A percentile compares a stretch with the other conserved stretches of the same genome.
These are phyloP conservation scores for Cladosporium sp. DNA, from an alignment of 2,329 filamentous ascomycete genomes.

Conservation along the genomic window DNA sequence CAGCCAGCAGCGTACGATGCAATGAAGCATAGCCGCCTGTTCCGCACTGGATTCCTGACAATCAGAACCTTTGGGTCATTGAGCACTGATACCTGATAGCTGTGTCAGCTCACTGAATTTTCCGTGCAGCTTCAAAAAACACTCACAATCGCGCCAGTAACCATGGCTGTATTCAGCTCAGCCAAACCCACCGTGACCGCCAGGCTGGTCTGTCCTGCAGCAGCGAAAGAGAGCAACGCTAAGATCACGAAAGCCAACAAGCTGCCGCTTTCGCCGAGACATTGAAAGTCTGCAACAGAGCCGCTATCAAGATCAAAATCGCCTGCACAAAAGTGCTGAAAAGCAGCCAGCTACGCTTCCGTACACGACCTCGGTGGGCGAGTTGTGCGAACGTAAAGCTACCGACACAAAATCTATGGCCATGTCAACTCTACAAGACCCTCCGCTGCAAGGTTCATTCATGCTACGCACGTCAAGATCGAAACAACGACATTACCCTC, in stretches of 20 bases:
- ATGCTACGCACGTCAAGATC: not conserved
- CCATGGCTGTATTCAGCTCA: slow-evolving; percentile 25
- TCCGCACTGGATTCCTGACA: slow-evolving; percentile 12
- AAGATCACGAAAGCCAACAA: slow-evolving; percentile 12
- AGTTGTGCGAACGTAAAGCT: not conserved
- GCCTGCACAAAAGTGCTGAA: slow-evolving; percentile 17
- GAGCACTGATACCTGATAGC: slow-evolving; percentile 12
- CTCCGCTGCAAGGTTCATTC: too few relatives aligned
- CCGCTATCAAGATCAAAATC: slow-evolving; percentile 15
- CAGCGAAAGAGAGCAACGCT: slow-evolving; percentile 16
- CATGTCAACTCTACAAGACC: too few relatives aligned
- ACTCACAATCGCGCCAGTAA: slow-evolving; percentile 19
- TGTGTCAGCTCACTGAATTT: not conserved
- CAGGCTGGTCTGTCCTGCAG: slow-evolving; percentile 19
- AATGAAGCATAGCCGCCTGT: slow-evolving; percentile 13
- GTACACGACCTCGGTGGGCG: not conserved
- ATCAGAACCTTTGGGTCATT: slow-evolving; percentile 16
- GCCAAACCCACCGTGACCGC: slow-evolving; percentile 17
- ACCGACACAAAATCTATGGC: slow-evolving; percentile 2
- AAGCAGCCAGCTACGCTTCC: slow-evolving; percentile 16
- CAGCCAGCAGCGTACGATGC: slow-evolving; percentile 15
- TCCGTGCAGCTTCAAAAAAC: too few relatives aligned
- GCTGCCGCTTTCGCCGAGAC: not conserved
- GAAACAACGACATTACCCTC: slow-evolving; percentile 2
- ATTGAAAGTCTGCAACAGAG: not conserved